Evolutionary conservation across 768 basidiomycete species (phyloP), one percentile per base, ranked within the genome.

Genomic region (Hericium rajendrae): DNA sequence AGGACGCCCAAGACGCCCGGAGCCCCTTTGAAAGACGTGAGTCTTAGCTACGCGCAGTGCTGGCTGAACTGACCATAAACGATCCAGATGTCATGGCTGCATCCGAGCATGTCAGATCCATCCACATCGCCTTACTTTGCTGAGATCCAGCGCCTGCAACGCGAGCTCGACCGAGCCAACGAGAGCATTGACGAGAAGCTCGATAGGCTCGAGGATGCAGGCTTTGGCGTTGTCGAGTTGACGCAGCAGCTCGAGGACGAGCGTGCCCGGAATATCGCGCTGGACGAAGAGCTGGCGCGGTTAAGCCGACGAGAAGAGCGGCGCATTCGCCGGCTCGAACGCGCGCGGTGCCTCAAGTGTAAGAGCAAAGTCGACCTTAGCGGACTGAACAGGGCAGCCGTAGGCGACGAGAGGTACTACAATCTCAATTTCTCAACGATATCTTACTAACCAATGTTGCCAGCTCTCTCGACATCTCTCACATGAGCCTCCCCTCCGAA

Each of bases 101-200:
- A 88, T 62, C 79, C 70, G 20, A 84, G 83, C 3, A 74, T 76
- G 6, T 69, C 74, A 4, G 85, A 87, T 59, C 75, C 77, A 5
- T 75, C 79, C 12, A 70, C 79, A 2, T 74, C 84, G 3, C 86
- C 87, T 37, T 69, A 90, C 16, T 67, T 91, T n/a, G 71, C 76
- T 1, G 87, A 93, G 68, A 88, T 93, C 52, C 76, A 74, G 53
- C 79, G 85, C 22, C 73, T 94, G 39, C 86, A 92, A 63, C 74
- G 74, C 16, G 85, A 93, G 62, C 83, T 94, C 26, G 85, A 87
- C 60, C 76, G 67, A 2, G 91, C 91, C 10, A 92, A 94, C 66
- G 84, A 86, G 38, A 86, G 81, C 63, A 88, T 94, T 55, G 93
- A 94, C 63, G 85, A 91, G 65, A 93, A 94, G 68, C 76, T 94